Percentiles rank a stretch among this genome's conserved stretches.
Conservation (phyloP, 1,284 basidiomycete species). For the Sporisorium exsertum region DNA sequence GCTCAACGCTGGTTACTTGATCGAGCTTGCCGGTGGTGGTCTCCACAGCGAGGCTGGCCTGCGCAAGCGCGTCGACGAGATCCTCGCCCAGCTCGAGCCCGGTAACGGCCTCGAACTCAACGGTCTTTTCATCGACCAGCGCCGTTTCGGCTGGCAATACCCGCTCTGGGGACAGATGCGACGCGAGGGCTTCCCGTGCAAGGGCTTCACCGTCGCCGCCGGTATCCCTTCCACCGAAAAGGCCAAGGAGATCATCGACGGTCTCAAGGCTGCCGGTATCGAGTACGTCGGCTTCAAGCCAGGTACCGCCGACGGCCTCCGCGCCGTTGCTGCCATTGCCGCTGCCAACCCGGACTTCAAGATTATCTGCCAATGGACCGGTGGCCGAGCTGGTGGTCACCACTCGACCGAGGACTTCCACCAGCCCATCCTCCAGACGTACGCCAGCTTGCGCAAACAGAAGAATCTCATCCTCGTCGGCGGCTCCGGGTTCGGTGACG, state of each 20-base stretch:
- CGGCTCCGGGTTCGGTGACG: slow-evolving; percentile 96
- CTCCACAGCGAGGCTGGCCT: slow-evolving; percentile 92
- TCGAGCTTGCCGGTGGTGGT: slow-evolving; percentile 96
- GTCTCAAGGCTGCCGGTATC: slow-evolving; percentile 82
- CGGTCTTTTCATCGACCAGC: slow-evolving; percentile 96
- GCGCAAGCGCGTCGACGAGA: slow-evolving; percentile 79
- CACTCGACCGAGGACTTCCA: slow-evolving; percentile 99
- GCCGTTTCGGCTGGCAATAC: slow-evolving; percentile 93
- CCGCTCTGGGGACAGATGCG: slow-evolving; percentile 98
- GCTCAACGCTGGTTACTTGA: slow-evolving; percentile 91
- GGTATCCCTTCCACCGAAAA: slow-evolving; percentile 93
- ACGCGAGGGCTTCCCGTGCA: slow-evolving; percentile 90
- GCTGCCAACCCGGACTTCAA: slow-evolving; percentile 94
- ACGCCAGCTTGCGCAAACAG: slow-evolving; percentile 87
- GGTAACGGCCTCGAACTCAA: slow-evolving; percentile 83
- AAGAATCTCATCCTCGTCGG: slow-evolving; percentile 89
- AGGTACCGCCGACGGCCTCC: slow-evolving; percentile 94
- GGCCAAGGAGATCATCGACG: slow-evolving; percentile 89
- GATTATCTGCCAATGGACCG: slow-evolving; percentile 99
- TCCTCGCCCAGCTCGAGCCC: slow-evolving; percentile 54
- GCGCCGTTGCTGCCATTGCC: slow-evolving; percentile 96
- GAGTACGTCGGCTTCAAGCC: slow-evolving; percentile 98
- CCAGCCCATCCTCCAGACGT: slow-evolving; percentile 91
- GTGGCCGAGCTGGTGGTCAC: slow-evolving; percentile 98
- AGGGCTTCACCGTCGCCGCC: slow-evolving; percentile 98